Evolutionary conservation across 2,329 filamentous ascomycete species (phyloP).

Genomic region (Tolypocladium tundrense): DNA sequence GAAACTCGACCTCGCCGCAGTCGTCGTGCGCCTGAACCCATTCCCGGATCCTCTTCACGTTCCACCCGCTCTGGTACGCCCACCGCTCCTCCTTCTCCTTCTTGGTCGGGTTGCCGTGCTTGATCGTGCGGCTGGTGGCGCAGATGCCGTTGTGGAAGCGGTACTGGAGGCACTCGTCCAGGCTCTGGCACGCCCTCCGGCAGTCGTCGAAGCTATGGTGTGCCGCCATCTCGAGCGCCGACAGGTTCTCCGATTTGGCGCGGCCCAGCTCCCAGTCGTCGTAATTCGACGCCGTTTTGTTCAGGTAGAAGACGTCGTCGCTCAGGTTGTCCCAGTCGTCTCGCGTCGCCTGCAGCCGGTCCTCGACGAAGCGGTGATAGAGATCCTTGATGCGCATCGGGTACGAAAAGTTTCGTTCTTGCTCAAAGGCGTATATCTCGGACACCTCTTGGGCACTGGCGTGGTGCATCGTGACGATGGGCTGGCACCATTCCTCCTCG

Average conservation of each 20-base stretch:
- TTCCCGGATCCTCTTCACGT: constrained; percentile 25
- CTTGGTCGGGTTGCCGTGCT: constrained; percentile 27
- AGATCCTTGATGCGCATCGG: constrained; percentile 36
- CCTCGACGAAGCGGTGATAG: constrained; percentile 33
- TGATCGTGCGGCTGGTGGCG: constrained; percentile 21
- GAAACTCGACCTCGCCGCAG: constrained; percentile 15
- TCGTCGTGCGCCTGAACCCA: constrained; percentile 27
- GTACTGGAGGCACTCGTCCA: constrained; percentile 29
- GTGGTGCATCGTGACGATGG: constrained; percentile 47
- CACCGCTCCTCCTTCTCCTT: constrained; percentile 16
- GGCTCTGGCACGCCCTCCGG: constrained; percentile 29
- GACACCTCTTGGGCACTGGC: constrained; percentile 39
- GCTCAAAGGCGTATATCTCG: constrained; percentile 41
- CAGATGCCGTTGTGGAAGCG: constrained; percentile 29
- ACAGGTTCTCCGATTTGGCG: constrained; percentile 22
- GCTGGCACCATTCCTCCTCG: constrained; percentile 42
- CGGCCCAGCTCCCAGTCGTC: constrained; percentile 19
- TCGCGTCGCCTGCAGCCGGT: constrained; percentile 25
- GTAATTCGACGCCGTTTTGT: constrained; percentile 17
- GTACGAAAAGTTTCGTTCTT: constrained; percentile 19
- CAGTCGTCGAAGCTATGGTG: constrained; percentile 32
- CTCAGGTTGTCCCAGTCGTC: constrained; percentile 44
- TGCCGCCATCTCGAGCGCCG: constrained; percentile 27
- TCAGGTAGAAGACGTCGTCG: constrained; percentile 32
- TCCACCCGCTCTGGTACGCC: constrained; percentile 29